phyloP scores from a whole-genome alignment of 2,329 filamentous ascomycete species.

The Sclerotinia trifoliorum region DNA sequence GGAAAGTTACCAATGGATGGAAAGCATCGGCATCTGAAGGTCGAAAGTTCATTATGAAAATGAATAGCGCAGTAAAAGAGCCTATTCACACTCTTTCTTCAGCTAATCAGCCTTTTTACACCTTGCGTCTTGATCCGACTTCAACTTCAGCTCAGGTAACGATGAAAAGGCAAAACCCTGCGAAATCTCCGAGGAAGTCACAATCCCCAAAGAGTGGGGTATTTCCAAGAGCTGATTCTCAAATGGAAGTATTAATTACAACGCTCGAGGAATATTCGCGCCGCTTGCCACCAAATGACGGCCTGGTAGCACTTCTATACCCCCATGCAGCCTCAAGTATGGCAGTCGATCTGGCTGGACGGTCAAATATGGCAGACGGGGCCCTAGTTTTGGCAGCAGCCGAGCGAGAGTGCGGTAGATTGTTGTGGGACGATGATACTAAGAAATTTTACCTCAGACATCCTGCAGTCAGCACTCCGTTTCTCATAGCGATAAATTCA shows the following conservation, averaged over 20 bases:
- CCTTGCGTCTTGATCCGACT: constrained; percentile 61
- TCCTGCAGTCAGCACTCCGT: constrained; percentile 61
- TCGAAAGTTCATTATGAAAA: constrained; percentile 57
- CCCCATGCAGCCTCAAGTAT: constrained; percentile 63
- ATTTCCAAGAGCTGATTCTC: constrained; percentile 31
- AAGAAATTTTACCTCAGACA: constrained; percentile 61
- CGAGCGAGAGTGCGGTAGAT: constrained; percentile 65
- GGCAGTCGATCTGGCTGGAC: constrained; percentile 51
- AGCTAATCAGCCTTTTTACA: constrained; percentile 63
- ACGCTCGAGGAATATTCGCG: constrained; percentile 56
- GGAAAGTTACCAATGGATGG: constrained; percentile 71
- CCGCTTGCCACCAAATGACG: constrained; percentile 56
- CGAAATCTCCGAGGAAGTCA: constrained; percentile 44
- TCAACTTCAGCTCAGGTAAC: constrained; percentile 62
- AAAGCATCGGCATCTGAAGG: constrained; percentile 59
- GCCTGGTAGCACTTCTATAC: constrained; percentile 66
- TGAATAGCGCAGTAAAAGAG: constrained; percentile 56
- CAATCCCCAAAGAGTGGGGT: constrained; percentile 30
- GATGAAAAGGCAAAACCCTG: constrained; percentile 59
- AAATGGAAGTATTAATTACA: constrained; percentile 53
- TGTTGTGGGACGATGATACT: constrained; percentile 69
- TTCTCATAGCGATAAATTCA: constrained; percentile 58
- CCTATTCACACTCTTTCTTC: constrained; percentile 68
- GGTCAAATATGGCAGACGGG: constrained; percentile 51
- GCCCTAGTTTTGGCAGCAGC: constrained; percentile 60